phyloP scores from a whole-genome alignment of 192 early-diverging fungal genomes.

The Rhizophagus prolifer region DNA sequence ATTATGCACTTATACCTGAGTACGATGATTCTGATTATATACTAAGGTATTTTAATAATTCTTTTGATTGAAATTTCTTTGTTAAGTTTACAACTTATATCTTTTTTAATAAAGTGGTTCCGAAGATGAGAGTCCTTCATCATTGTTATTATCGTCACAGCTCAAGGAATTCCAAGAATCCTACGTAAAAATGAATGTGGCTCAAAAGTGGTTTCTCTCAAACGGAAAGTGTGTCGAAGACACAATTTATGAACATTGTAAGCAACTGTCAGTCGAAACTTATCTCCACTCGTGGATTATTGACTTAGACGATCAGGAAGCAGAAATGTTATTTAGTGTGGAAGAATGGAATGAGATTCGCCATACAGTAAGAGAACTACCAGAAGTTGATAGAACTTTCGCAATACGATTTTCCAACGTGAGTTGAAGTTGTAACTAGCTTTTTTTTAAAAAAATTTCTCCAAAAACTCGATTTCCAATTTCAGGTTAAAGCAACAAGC shows the following conservation, averaged over 20 bases:
- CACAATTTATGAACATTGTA: slow-evolving; percentile 16
- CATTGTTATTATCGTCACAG: neutral
- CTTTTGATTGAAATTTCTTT: no score
- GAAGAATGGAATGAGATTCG: slow-evolving; percentile 19
- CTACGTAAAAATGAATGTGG: slow-evolving; percentile 10
- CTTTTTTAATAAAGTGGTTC: no score
- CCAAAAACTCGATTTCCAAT: slow-evolving; percentile 28
- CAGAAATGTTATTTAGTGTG: neutral
- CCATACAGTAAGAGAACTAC: neutral
- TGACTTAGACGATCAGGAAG: slow-evolving; percentile 12
- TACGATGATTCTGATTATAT: no score
- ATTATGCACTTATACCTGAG: neutral
- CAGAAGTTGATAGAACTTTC: slow-evolving; percentile 29
- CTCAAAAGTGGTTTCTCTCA: slow-evolving; percentile 10
- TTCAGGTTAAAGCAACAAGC: slow-evolving; percentile 30
- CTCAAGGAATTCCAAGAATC: slow-evolving; percentile 12
- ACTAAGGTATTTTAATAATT: no score
- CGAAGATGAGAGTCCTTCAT: no score
- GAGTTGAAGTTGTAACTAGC: slow-evolving; percentile 12
- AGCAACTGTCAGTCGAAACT: neutral
- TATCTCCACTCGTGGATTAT: slow-evolving; percentile 11
- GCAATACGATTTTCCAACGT: slow-evolving; percentile 30
- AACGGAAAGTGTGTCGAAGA: slow-evolving; percentile 12
- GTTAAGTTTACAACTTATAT: no score
- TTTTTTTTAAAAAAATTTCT: slow-evolving; percentile 25